Evolutionary conservation across 2,329 filamentous ascomycete genomes (phyloP).

Genomic region (Aureobasidium sp.): DNA sequence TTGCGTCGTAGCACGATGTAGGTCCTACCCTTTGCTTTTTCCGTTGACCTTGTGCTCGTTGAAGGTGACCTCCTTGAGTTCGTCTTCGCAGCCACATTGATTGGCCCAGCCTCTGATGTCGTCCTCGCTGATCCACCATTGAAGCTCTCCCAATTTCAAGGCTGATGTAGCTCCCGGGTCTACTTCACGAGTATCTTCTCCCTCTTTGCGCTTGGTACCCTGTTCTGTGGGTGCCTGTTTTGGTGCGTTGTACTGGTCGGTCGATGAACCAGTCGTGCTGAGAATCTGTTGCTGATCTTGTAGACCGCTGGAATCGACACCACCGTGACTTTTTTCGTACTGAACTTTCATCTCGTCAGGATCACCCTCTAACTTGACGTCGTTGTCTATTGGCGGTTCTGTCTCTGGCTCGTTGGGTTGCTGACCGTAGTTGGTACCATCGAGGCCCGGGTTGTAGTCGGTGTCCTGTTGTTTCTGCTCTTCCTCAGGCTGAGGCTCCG

Average conservation of each 20-base stretch:
- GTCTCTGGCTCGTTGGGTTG: slow-evolving; percentile 18
- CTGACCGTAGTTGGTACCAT: slow-evolving; percentile 18
- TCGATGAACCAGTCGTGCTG: slow-evolving; percentile 32
- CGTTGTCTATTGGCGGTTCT: slow-evolving; percentile 5
- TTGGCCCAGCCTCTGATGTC: slow-evolving; percentile 82
- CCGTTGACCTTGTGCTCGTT: slow-evolving; percentile 99
- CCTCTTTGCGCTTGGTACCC: slow-evolving; percentile 55
- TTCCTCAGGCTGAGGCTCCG: slow-evolving; percentile 11
- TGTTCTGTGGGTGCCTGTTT: slow-evolving; percentile 42
- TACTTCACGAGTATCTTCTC: slow-evolving; percentile 38
- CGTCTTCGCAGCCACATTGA: slow-evolving; percentile 67
- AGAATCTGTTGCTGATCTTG: slow-evolving; percentile 18
- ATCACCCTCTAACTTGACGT: background rate
- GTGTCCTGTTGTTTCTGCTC: slow-evolving; percentile 21
- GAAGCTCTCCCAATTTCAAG: slow-evolving; percentile 77
- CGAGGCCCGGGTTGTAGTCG: slow-evolving; percentile 23
- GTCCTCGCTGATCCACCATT: slow-evolving; percentile 97
- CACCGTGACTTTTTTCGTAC: slow-evolving; percentile 6
- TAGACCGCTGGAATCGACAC: background rate
- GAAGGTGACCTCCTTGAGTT: slow-evolving; percentile 88
- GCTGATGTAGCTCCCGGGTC: slow-evolving; percentile 59
- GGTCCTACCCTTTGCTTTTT: slow-evolving; percentile 86
- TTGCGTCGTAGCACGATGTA: background rate
- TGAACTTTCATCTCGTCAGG: slow-evolving; percentile 13
- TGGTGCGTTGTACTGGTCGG: slow-evolving; percentile 27